Base-by-base conservation (phyloP, 1,284 basidiomycete species). In the Cutaneotrichosporon cyanovorans region DNA sequence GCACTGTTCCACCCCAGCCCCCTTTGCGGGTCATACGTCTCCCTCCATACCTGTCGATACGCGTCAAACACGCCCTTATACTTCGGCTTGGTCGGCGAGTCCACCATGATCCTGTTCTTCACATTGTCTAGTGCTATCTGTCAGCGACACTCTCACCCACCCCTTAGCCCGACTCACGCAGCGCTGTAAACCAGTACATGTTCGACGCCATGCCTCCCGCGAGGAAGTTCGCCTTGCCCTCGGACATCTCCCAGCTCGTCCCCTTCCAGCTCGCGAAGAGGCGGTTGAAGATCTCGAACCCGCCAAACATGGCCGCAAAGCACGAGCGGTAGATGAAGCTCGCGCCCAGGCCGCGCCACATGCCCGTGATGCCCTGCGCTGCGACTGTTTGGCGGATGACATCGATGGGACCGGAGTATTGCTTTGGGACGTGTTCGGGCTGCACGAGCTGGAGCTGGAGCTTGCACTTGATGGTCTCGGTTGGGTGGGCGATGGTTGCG, bases 191-290 rank as follows among this genome's bases (percentile, higher is more conserved):
- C 68, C 68, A 70, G 51, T 68, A 69, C 51, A 69, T 45, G 48
- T 72, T 71, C n/a, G 62, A 65, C 5, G 67, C 69, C 49, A 72
- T 57, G n/a, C 70, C 70, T 12, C 70, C 70, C 1, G 70, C 68
- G 21, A 69, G 35, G 48, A 72, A 72, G 52, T 70, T 72, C 21
- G 59, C 53, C 12, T 59, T 42, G 4, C 54, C 60, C 11, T 62
- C 59, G 14, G 64, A 66, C 58, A 72, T 61, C 38, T 58, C 66
- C 58, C 64, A 72, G 10, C 53, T 58, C 15, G 70, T 72, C 10
- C 67, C 68, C 36, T 70, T 59, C 52, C 66, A 64, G 10, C 56
- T 58, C 42, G 56, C 55, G 57, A 72, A 71, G 41, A 66, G 41
- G 22, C 70, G 56, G 49, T 71, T 71, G 55, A 72, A 70, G 18